Evolutionary conservation across 768 basidiomycete species (phyloP).

Genomic region (Amylocystis lapponica): DNA sequence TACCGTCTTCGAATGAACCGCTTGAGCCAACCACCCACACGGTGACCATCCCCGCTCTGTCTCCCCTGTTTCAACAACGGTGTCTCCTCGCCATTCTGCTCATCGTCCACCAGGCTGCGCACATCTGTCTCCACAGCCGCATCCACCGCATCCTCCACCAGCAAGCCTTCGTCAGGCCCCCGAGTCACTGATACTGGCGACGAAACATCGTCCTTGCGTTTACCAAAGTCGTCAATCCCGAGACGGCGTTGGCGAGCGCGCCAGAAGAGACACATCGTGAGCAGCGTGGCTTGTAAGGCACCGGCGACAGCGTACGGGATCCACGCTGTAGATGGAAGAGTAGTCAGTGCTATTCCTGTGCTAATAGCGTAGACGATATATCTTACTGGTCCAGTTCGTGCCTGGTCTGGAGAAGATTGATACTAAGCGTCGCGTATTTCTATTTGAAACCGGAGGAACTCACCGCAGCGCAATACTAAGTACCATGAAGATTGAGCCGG

Average conservation of each 20-base stretch:
- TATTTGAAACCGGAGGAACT: slow-evolving; percentile 13
- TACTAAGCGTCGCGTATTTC: too few species aligned
- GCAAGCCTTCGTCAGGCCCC: slow-evolving; percentile 9
- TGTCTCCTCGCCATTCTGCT: slow-evolving; percentile 5
- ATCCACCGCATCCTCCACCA: slow-evolving; percentile 11
- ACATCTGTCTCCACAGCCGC: slow-evolving; percentile 17
- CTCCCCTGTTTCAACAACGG: slow-evolving; percentile 4
- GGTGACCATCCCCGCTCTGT: neutral
- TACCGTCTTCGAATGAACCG: neutral
- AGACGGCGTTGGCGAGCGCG: slow-evolving; percentile 69
- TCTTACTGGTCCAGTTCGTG: slow-evolving; percentile 80
- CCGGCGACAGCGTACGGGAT: slow-evolving; percentile 77
- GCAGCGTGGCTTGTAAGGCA: slow-evolving; percentile 73
- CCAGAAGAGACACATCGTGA: slow-evolving; percentile 85
- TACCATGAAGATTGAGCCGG: slow-evolving; percentile 86
- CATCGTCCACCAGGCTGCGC: slow-evolving; percentile 4
- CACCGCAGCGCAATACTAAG: slow-evolving; percentile 69
- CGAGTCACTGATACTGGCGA: slow-evolving; percentile 10
- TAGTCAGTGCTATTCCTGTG: neutral
- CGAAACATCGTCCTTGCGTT: slow-evolving; percentile 25
- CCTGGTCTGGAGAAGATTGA: slow-evolving; percentile 45
- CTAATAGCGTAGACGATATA: too few species aligned
- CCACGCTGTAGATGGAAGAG: slow-evolving; percentile 51
- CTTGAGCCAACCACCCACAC: slow-evolving; percentile 1
- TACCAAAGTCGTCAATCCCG: slow-evolving; percentile 87